Conservation (phyloP, 176 grass and related monocot genomes). For the Aegilops bicornis region DNA sequence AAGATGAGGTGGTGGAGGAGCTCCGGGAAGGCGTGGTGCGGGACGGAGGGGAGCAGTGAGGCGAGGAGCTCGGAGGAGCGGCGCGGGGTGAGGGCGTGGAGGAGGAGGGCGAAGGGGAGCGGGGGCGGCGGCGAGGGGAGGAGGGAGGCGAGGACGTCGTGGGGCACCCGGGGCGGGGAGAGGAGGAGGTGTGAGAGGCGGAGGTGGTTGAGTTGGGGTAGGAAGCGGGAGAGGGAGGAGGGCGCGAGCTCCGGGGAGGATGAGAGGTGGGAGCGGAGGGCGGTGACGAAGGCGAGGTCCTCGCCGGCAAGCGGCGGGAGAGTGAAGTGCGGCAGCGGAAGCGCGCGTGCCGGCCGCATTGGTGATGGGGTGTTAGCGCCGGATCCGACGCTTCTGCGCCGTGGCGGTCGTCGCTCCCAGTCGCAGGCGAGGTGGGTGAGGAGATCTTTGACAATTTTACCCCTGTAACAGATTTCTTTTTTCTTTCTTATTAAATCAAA, state of each 20-base stretch:
- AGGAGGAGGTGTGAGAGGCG: conserved; percentile 44
- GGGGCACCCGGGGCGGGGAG: background rate
- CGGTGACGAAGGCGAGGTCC: conserved; percentile 57
- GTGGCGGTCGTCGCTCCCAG: background rate
- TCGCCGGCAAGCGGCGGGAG: conserved; percentile 54
- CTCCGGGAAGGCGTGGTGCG: conserved; percentile 36
- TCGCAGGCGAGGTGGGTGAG: no score
- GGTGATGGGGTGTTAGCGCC: background rate
- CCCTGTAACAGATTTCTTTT: background rate
- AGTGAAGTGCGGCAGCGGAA: conserved; percentile 65
- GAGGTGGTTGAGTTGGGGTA: conserved; percentile 31
- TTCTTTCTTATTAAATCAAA: no score
- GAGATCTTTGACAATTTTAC: background rate
- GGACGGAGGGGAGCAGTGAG: conserved; percentile 34
- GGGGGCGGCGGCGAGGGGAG: conserved; percentile 26
- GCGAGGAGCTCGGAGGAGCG: conserved; percentile 33
- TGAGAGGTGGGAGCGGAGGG: conserved; percentile 60
- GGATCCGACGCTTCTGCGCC: background rate
- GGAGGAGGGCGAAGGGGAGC: conserved; percentile 33
- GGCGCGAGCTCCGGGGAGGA: conserved; percentile 8
- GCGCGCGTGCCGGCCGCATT: conserved; percentile 7
- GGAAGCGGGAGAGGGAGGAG: conserved; percentile 34
- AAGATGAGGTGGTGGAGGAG: conserved; percentile 46
- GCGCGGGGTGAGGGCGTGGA: conserved; percentile 47
- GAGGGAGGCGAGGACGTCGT: conserved; percentile 34